Conservation (phyloP, 2,329 filamentous ascomycete genomes). For the Fusarium metavorans region DNA sequence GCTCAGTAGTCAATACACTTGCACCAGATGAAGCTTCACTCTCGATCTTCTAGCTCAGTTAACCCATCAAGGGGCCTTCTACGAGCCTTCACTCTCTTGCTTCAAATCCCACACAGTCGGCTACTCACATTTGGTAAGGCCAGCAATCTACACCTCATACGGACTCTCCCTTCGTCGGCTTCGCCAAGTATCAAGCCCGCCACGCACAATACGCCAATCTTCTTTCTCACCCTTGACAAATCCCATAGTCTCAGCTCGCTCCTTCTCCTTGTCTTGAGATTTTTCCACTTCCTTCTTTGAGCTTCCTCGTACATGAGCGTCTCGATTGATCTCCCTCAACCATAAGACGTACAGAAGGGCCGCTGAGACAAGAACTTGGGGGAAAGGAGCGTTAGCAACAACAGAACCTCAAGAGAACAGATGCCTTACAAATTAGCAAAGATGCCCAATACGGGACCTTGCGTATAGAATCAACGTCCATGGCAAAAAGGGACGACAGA, state of each 20-base stretch:
- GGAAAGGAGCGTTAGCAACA: neutral
- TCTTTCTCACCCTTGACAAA: neutral
- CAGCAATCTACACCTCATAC: neutral
- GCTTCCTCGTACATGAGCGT: neutral
- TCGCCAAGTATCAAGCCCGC: neutral
- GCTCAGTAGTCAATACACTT: too few species aligned
- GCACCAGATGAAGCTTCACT: too few species aligned
- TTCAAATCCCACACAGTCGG: too few species aligned
- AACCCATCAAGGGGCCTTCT: too few species aligned
- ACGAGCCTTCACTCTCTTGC: too few species aligned
- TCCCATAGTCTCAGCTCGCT: neutral
- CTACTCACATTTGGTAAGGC: too few species aligned
- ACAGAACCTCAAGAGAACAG: too few species aligned
- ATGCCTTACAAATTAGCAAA: neutral
- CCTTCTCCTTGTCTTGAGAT: fast-evolving
- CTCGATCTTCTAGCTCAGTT: too few species aligned
- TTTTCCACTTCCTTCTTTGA: neutral
- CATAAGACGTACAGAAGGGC: neutral
- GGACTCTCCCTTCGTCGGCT: neutral
- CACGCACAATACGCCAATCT: neutral
- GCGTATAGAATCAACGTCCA: neutral
- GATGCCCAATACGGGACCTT: neutral
- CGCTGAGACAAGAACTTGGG: neutral
- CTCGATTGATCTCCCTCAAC: neutral
- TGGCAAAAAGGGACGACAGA: neutral